Evolutionary conservation across 352 stramenopile genomes (phyloP).

Genomic region (Pythium coloratum): DNA sequence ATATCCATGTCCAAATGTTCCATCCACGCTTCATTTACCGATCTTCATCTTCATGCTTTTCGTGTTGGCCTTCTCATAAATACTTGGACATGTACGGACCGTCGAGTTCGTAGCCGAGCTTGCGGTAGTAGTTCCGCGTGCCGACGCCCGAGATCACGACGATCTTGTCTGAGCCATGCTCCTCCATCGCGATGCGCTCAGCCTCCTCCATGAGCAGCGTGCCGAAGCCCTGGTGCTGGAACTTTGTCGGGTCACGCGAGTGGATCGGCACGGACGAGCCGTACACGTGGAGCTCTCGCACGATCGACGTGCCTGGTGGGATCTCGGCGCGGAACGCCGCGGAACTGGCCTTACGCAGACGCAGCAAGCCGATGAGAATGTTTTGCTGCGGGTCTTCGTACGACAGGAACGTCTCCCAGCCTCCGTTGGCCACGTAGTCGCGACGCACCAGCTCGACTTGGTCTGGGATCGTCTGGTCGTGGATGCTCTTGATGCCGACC

Average conservation of each 20-base stretch:
- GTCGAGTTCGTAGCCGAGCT: conserved; percentile 96
- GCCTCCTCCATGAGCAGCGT: conserved; percentile 97
- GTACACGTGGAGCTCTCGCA: conserved; percentile 96
- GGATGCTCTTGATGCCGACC: conserved; percentile 97
- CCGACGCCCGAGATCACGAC: conserved; percentile 96
- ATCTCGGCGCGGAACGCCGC: conserved; percentile 86
- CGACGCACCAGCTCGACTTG: conserved; percentile 96
- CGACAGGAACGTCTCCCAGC: conserved; percentile 96
- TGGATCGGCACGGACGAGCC: conserved; percentile 95
- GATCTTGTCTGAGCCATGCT: conserved; percentile 95
- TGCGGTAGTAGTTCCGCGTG: conserved; percentile 96
- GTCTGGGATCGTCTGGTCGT: conserved; percentile 91
- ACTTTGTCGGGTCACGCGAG: conserved; percentile 93
- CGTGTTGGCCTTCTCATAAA: conserved; percentile 36
- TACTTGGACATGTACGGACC: conserved; percentile 97
- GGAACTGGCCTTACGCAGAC: conserved; percentile 88
- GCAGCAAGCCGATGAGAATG: conserved; percentile 95
- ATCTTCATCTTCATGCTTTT: too few species aligned
- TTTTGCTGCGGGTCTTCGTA: conserved; percentile 97
- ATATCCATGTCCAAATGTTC: too few species aligned
- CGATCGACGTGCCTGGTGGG: conserved; percentile 61
- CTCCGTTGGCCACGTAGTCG: conserved; percentile 95
- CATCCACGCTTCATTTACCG: too few species aligned
- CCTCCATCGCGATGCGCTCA: conserved; percentile 93
- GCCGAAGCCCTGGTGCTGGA: conserved; percentile 97